phyloP scores from a whole-genome alignment of 495 filamentous ascomycete genomes.

The Penicillium riverlandense region DNA sequence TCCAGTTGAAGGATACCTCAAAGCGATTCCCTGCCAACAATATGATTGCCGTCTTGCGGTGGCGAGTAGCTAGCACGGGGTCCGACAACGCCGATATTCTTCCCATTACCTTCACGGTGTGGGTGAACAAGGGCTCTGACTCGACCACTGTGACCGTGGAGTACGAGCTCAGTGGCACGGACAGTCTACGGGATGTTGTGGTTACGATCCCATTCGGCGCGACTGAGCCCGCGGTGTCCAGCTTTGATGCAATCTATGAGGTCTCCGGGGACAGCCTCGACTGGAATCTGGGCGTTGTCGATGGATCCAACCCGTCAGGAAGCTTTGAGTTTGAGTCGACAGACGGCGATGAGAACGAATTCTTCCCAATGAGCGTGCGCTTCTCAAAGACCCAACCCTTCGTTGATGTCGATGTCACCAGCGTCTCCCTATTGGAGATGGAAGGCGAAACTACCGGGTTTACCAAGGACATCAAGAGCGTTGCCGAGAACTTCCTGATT shows the following conservation, averaged over 20 bases:
- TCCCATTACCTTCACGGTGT: slow-evolving; percentile 90
- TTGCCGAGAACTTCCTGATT: slow-evolving; percentile 75
- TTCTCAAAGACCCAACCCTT: slow-evolving; percentile 84
- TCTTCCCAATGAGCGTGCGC: slow-evolving; percentile 92
- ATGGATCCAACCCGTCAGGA: slow-evolving; percentile 71
- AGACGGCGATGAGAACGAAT: slow-evolving; percentile 75
- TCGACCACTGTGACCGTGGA: slow-evolving; percentile 84
- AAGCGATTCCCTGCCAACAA: slow-evolving; percentile 91
- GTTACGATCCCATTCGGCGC: slow-evolving; percentile 79
- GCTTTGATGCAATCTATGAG: slow-evolving; percentile 89
- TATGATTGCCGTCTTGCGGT: slow-evolving; percentile 78
- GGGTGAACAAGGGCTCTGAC: slow-evolving; percentile 80
- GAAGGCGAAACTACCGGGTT: slow-evolving; percentile 72
- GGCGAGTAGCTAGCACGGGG: slow-evolving; percentile 66
- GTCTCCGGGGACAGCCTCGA: slow-evolving; percentile 88
- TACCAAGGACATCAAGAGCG: slow-evolving; percentile 80
- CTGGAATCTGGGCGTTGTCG: slow-evolving; percentile 81
- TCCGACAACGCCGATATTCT: slow-evolving; percentile 63
- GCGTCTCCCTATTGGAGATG: slow-evolving; percentile 68
- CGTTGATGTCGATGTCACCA: slow-evolving; percentile 79
- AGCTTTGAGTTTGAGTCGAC: slow-evolving; percentile 91
- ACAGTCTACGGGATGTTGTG: slow-evolving; percentile 71
- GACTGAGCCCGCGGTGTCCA: slow-evolving; percentile 79
- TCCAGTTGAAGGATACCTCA: slow-evolving; percentile 76
- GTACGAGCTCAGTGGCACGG: slow-evolving; percentile 79